These are phyloP conservation scores for Blastomyces emzantsi DNA, from an alignment of 2,329 filamentous ascomycete species.

Conservation along the genomic window DNA sequence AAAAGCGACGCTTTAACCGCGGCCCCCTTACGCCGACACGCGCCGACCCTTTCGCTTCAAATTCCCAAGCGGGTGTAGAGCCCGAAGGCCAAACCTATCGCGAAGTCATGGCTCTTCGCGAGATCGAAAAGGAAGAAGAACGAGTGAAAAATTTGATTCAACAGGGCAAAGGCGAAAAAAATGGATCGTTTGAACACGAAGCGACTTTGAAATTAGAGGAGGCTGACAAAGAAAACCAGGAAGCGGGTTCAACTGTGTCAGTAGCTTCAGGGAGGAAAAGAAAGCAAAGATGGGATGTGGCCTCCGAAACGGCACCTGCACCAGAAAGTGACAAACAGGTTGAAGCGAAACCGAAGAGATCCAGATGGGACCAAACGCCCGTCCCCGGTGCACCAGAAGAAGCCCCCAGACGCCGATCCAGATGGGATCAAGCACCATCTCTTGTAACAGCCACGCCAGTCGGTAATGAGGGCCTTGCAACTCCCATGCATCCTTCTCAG, in stretches of 20 bases:
- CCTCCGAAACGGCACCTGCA: slow-evolving; percentile 48
- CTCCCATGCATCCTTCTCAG: slow-evolving; percentile 66
- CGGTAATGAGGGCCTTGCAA: slow-evolving; percentile 63
- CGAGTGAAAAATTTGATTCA: slow-evolving; percentile 73
- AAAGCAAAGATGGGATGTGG: slow-evolving; percentile 92
- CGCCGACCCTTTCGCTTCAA: slow-evolving; percentile 74
- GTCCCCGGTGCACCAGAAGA: slow-evolving; percentile 50
- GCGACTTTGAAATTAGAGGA: slow-evolving; percentile 62
- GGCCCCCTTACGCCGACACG: slow-evolving; percentile 69
- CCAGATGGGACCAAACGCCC: slow-evolving; percentile 80
- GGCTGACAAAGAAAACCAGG: slow-evolving; percentile 61
- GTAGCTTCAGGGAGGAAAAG: slow-evolving; percentile 61
- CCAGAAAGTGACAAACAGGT: slow-evolving; percentile 41
- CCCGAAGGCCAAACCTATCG: slow-evolving; percentile 74
- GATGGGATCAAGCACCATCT: slow-evolving; percentile 84
- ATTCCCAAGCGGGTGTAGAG: slow-evolving; percentile 56
- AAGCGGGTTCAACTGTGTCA: slow-evolving; percentile 58
- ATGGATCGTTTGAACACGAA: slow-evolving; percentile 56
- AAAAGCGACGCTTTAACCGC: slow-evolving; percentile 88
- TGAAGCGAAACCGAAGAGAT: slow-evolving; percentile 61
- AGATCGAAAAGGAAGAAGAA: slow-evolving; percentile 89
- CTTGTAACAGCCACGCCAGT: slow-evolving; percentile 59
- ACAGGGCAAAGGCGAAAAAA: slow-evolving; percentile 45
- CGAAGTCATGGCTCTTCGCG: slow-evolving; percentile 81
- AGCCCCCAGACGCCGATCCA: slow-evolving; percentile 63